phyloP scores from a whole-genome alignment of 345 rosid genomes.

The Salix brachista region DNA sequence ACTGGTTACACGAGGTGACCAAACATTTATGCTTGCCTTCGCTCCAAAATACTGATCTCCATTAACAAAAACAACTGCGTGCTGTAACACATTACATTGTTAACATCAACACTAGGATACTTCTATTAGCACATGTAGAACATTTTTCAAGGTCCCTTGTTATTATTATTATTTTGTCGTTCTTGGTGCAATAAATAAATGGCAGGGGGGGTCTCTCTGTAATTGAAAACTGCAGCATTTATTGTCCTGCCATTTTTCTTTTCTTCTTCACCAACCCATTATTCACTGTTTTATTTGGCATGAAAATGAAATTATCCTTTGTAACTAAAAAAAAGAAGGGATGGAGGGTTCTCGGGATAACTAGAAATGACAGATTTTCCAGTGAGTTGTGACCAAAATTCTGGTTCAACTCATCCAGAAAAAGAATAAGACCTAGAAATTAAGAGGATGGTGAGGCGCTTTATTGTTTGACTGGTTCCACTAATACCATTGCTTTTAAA shows the following conservation, averaged over 20 bases:
- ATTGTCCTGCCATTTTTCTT: background rate
- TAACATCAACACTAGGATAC: background rate
- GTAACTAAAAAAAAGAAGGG: background rate
- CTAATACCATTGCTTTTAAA: background rate
- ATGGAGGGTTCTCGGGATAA: background rate
- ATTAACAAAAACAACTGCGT: conserved; percentile 32
- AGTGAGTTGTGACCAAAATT: background rate
- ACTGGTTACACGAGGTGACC: conserved; percentile 27
- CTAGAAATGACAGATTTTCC: conserved; percentile 1
- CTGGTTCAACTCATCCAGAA: background rate
- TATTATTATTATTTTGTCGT: background rate
- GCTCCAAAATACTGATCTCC: conserved; percentile 37
- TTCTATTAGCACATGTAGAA: background rate
- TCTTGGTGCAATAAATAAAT: conserved; percentile 8
- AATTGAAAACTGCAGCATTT: background rate
- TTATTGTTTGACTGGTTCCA: background rate
- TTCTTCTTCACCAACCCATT: background rate
- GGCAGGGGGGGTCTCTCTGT: background rate
- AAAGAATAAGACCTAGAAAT: background rate
- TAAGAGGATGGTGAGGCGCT: background rate
- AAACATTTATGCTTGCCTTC: conserved; percentile 31
- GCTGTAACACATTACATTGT: conserved; percentile 6
- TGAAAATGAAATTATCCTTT: conserved; percentile 1
- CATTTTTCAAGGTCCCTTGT: background rate
- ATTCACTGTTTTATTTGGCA: background rate